Base-by-base conservation (phyloP, 2,329 filamentous ascomycete species). In the Xylariaceae sp. region DNA sequence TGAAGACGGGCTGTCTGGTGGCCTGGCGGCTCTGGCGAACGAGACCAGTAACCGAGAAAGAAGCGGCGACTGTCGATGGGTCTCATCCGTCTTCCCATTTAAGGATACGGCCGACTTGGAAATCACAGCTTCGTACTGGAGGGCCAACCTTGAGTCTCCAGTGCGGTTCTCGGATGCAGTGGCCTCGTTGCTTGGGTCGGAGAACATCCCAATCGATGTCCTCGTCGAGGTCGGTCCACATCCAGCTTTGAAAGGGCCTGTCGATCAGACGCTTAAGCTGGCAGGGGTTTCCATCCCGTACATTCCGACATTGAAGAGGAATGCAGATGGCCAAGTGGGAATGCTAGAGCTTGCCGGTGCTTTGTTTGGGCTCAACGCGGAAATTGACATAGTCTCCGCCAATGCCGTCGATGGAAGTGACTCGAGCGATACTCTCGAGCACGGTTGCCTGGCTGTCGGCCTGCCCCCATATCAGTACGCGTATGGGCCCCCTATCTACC, bases 131-230 rank as follows among this genome's bases (percentile, higher is more conserved):
- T 9, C 26, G n/a, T 34, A 46, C 28, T 46, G 40, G 43, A 12
- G 40, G 9, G 21, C 33, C 14, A 43, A 43, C 13, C 29, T 46
- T 1, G 43, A 40, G n/a, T 46, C 43, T 1, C 37, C 43, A 1
- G 40, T 43, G 4, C 26, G 32, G 3, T 46, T 46, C 18, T n/a
- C 29, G 8, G 33, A 41, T n/a, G 43, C 43, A 3, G 21, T 37
- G 3, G 13, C 4, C 1, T 4, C 3, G 4, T 12, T 31, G 5
- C 1, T 23, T 1, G 15, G 18, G 2, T 2, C 12, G 3, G 36
- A 32, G 3, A 12, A n/a, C 9, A 4, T 31, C 4, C 11, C 5
- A 14, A 23, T 38, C n/a, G 24, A 31, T 8, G 26, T n/a, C 2
- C 3, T 40, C 16, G 19, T 43, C 5, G 37, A 44, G 33, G 30